Base-by-base conservation (phyloP, 176 grass and related monocot genomes). In the Oryza meyeriana region DNA sequence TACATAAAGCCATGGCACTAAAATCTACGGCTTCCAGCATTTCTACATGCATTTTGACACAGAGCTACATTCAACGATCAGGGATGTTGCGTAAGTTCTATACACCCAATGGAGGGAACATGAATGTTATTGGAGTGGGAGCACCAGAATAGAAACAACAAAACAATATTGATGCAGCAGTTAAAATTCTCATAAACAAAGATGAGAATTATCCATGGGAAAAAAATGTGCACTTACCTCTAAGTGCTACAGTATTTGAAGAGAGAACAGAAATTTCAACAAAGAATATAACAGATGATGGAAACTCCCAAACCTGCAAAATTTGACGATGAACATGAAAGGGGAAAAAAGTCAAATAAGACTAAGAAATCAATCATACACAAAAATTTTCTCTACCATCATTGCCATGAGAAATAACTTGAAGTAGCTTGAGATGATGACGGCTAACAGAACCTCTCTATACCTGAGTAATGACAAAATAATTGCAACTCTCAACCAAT, bases 361-460 rank as follows among this genome's bases (percentile, higher is more conserved):
- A 36, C 38, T 31, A 81, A 57, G 47, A 69, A 79, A 65, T 66
- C 18, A 3, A 55, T 52, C 14, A 25, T 47, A 66, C 33, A 45
- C 29, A 75, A 58, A 50, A 50, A 76, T 41, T 16, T 65, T 32
- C 17, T 16, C 81, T 89, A 94, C 94, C 90, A 95, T 95, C 88
- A 90, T 93, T 83, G 88, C 85, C 16, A 95, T 78, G 59, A 93
- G 90, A 85, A 89, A 95, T 71, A 95, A 71, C 67, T 94, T 95
- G 90, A 98, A 84, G 79, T 98, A 98, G 85, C 90, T 95, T 52
- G 92, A 98, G 89, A 95, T 86, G 77, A 98, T 88, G 79, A 91
- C 24, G 20, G 92, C 88, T 25, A 91, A 82, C 12, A 95, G 31
- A 86, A 95, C 72, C 67, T 94, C 84, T 68, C 82, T 91, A 67